A percentile compares a stretch with the other conserved stretches of the same genome.
phyloP scores from a whole-genome alignment of 169 alveolate genomes.

The Plasmodium vinckei region DNA sequence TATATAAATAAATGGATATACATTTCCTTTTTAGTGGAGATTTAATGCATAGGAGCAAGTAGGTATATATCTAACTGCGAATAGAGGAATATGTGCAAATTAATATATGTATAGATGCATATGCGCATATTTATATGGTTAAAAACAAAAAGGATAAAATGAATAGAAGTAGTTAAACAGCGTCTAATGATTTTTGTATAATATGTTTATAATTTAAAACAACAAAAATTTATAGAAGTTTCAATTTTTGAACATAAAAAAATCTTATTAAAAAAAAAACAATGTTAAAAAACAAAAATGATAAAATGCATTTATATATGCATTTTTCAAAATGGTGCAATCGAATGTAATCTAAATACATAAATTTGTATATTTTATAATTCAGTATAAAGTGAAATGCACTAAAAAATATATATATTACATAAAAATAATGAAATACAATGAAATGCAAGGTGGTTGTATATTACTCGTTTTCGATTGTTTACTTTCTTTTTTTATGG shows the following conservation, averaged over 20 bases:
- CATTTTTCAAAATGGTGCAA: slow-evolving; percentile 60
- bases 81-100: not conserved
- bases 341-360: slow-evolving; percentile 17
- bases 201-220: slow-evolving; percentile 43
- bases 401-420: slow-evolving; percentile 2
- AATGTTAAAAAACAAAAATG: slow-evolving; percentile 15
- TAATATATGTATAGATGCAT: not conserved
- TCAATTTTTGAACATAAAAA: slow-evolving; percentile 34
- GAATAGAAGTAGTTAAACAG: not conserved
- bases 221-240: slow-evolving; percentile 32
- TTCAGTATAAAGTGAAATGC: not conserved
- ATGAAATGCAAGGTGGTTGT: slow-evolving; percentile 26
- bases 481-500: slow-evolving; percentile 24
- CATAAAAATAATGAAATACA: slow-evolving; percentile 10
- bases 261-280: slow-evolving; percentile 15
- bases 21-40: too few relatives aligned
- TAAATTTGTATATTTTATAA: slow-evolving; percentile 11
- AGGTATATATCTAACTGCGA: too few relatives aligned
- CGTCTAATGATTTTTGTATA: slow-evolving; percentile 51
- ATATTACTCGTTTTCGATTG: slow-evolving; percentile 23
- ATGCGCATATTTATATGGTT: not conserved
- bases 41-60: too few relatives aligned
- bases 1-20: too few relatives aligned
- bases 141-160: not conserved
- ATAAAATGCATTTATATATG: slow-evolving; percentile 16